These are phyloP conservation scores for Dioscorea cayenensis DNA, from an alignment of 116 monocot genomes.

Conservation along the genomic window DNA sequence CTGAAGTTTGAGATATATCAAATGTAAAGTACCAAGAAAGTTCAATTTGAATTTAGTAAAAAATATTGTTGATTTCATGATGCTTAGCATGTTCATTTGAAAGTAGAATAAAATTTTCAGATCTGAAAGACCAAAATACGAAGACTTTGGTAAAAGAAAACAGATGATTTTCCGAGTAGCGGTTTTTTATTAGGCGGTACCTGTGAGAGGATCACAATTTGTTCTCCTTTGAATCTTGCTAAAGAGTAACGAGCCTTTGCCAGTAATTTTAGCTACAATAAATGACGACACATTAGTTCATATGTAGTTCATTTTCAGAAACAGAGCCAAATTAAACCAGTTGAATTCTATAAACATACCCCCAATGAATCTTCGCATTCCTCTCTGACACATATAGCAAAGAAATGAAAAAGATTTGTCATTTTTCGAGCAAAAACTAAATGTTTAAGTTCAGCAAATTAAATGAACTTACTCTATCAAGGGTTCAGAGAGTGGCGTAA, in stretches of 20 bases:
- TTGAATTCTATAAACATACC: constrained; percentile 25
- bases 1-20: constrained; percentile 18
- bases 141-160: background rate
- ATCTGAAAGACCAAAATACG: no score
- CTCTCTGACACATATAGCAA: constrained; percentile 16
- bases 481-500: constrained; percentile 92
- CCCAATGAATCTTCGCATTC: constrained; percentile 96
- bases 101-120: no score
- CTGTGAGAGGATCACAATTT: constrained; percentile 96
- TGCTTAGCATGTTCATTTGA: no score
- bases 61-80: no score
- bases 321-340: background rate
- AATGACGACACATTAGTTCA: background rate
- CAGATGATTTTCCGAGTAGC: background rate
- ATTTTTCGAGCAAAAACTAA: no score
- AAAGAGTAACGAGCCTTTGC: constrained; percentile 95
- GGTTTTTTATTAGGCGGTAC: constrained; percentile 19
- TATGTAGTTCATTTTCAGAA: background rate
- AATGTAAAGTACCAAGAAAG: background rate
- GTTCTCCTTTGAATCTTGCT: constrained; percentile 83
- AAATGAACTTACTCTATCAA: constrained; percentile 74
- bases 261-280: constrained; percentile 71
- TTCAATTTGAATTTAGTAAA: no score
- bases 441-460: no score
- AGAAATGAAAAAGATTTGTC: no score